Evolutionary conservation across 139 green algal genomes (phyloP).

Genomic region (Gonium pectorale): DNA sequence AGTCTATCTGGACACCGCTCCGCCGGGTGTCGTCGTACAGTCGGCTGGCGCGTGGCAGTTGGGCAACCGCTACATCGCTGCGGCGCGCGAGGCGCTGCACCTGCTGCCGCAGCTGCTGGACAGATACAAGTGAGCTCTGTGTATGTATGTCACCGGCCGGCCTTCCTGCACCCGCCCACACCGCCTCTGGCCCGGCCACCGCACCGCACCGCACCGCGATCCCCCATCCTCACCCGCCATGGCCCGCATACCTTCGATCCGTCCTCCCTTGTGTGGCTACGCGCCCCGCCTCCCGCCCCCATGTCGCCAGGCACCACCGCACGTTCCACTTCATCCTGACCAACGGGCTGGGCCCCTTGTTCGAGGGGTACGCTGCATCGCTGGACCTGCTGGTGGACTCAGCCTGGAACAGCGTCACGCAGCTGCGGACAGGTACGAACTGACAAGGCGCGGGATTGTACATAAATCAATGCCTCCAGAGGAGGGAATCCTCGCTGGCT

Average conservation of each 20-base stretch:
- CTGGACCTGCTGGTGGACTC: conserved; percentile 24
- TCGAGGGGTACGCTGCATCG: neutral
- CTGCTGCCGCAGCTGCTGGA: neutral
- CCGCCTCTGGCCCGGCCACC: neutral
- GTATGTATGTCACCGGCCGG: neutral
- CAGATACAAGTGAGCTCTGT: neutral
- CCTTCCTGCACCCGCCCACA: neutral
- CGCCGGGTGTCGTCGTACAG: neutral
- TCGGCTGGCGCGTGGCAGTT: conserved; percentile 1
- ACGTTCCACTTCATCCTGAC: neutral
- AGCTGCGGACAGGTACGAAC: neutral
- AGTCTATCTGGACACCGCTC: conserved; percentile 7
- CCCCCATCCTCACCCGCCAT: neutral
- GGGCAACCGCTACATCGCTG: conserved; percentile 31
- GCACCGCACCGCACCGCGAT: neutral
- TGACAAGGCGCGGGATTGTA: neutral
- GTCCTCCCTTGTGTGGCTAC: neutral
- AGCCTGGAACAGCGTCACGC: neutral
- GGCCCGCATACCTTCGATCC: neutral
- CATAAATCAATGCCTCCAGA: neutral
- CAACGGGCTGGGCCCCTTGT: conserved; percentile 29
- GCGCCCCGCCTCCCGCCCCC: neutral
- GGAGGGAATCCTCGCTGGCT: neutral
- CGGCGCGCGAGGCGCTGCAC: conserved; percentile 15
- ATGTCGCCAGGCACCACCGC: conserved; percentile 18